These are phyloP conservation scores for Babesia divergens DNA, from an alignment of 169 alveolate genomes.

Conservation along the genomic window DNA sequence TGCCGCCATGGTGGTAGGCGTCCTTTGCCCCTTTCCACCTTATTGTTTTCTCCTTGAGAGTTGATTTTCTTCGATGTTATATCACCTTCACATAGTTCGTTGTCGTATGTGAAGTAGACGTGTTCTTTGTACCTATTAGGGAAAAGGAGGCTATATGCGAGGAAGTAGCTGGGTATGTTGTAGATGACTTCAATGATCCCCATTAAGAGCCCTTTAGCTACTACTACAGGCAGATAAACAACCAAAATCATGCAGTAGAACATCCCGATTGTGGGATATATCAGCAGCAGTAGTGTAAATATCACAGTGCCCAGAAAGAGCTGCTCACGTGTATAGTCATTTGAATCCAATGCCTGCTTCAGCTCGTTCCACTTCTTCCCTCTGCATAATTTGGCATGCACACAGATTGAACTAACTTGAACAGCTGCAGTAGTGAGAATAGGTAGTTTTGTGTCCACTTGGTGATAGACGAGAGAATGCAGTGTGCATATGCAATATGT, in stretches of 20 bases:
- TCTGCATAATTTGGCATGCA: not conserved
- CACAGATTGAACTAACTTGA: conserved; percentile 24
- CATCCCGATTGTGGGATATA: conserved; percentile 61
- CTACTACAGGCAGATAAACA: conserved; percentile 29
- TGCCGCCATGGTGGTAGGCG: too few species aligned
- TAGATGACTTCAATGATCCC: not conserved
- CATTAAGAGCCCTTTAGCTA: not conserved
- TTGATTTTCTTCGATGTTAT: too few species aligned
- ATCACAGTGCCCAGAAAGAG: conserved; percentile 58
- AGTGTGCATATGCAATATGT: conserved; percentile 38
- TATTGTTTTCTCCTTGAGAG: too few species aligned
- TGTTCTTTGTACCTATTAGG: conserved; percentile 16
- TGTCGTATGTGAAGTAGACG: not conserved
- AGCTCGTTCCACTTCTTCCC: conserved; percentile 63
- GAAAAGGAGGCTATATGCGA: conserved; percentile 6
- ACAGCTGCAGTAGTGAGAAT: conserved; percentile 45
- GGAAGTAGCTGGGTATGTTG: conserved; percentile 19
- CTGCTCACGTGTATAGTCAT: conserved; percentile 58
- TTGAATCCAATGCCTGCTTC: conserved; percentile 50
- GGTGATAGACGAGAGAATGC: conserved; percentile 28
- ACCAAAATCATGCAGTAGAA: conserved; percentile 29
- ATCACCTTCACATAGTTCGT: too few species aligned
- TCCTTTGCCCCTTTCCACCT: too few species aligned
- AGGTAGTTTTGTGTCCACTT: conserved; percentile 49
- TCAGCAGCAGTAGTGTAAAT: conserved; percentile 46